Evolutionary conservation across 2,329 filamentous ascomycete genomes (phyloP), one percentile per base, ranked within the genome.

Genomic region (Metarhizium sp.): DNA sequence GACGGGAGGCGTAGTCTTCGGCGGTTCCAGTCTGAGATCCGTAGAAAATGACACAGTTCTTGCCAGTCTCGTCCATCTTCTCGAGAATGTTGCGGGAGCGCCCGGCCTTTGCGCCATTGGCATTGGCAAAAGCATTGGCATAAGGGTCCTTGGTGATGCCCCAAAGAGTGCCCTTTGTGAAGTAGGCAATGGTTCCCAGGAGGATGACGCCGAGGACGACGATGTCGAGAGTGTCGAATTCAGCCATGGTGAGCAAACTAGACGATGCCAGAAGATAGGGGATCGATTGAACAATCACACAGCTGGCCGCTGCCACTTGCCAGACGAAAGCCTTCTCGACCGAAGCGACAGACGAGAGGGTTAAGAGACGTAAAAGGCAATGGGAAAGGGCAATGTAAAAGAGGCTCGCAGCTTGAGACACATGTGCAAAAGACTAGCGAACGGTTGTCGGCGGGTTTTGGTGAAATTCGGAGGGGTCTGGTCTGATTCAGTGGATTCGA

Each of bases 21-120:
- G 94, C 94, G 45, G 94, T 99, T 66, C 94, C 94, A 20, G 94
- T 99, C 76, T 99, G 94, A 36, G 94, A 99, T 62, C 94, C 94
- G 70, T 96, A 99, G 78, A 99, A 96, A 66, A 99, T 87, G 61
- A 99, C 87, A 72, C 92, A 96, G 76, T 99, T 97, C 78, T 97
- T 99, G 72, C 86, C 87, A 11, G 84, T 86, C 76, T 97, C 91
- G 25, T 96, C 89, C 85, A 99, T 88, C 76, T 95, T 95, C 79
- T 97, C 89, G 58, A 96, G 69, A 60, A 99, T 92, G 71, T 96
- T 92, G 63, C 94, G 81, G 58, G 92, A 92, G 77, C 91, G 92
- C 63, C 86, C 90, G 10, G 87, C 79, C 75, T 90, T 95, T 60
- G 79, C 78, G 61, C 80, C 83, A 72, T 80, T 82, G 71, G 82